Percentiles rank a stretch among this genome's conserved stretches.
phyloP scores from a whole-genome alignment of 2,329 filamentous ascomycete genomes.

The Colletotrichum ledebouriae region DNA sequence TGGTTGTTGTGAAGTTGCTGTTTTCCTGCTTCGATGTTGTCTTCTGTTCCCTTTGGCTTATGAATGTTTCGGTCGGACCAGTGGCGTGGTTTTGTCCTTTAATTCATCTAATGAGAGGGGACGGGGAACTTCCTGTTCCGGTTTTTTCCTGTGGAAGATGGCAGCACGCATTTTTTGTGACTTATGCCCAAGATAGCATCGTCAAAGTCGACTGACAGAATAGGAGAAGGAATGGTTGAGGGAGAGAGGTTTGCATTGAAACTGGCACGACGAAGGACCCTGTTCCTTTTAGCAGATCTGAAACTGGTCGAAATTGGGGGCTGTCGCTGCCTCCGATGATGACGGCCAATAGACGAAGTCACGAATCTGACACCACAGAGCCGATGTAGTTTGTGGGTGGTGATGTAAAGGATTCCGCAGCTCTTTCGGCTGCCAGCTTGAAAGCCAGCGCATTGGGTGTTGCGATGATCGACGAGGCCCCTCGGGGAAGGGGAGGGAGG shows the following conservation, averaged over 20 bases:
- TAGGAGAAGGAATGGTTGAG: background rate
- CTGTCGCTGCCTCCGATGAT: background rate
- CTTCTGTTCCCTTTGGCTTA: background rate
- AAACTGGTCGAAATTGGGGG: constrained; percentile 16
- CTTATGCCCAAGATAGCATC: constrained; percentile 1
- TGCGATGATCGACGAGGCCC: constrained; percentile 24
- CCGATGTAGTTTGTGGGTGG: background rate
- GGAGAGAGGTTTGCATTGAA: constrained; percentile 12
- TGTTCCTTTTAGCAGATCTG: constrained; percentile 2
- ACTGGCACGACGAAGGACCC: constrained; percentile 3
- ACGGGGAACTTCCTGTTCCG: too few species aligned
- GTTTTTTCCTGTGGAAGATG: too few species aligned
- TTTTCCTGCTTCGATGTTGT: background rate
- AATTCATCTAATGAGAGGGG: background rate
- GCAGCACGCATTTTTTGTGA: too few species aligned
- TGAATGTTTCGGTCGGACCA: background rate
- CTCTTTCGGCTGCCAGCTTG: constrained; percentile 3
- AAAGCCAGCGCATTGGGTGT: background rate
- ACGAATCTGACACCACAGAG: too few species aligned
- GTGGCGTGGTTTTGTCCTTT: background rate
- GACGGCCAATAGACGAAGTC: too few species aligned
- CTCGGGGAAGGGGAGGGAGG: background rate
- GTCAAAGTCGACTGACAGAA: background rate
- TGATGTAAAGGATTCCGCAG: background rate
- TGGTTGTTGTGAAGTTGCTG: background rate